Evolutionary conservation across 345 rosid species (phyloP), one percentile per base, ranked within the genome.

Genomic region (Linum trigynum): DNA sequence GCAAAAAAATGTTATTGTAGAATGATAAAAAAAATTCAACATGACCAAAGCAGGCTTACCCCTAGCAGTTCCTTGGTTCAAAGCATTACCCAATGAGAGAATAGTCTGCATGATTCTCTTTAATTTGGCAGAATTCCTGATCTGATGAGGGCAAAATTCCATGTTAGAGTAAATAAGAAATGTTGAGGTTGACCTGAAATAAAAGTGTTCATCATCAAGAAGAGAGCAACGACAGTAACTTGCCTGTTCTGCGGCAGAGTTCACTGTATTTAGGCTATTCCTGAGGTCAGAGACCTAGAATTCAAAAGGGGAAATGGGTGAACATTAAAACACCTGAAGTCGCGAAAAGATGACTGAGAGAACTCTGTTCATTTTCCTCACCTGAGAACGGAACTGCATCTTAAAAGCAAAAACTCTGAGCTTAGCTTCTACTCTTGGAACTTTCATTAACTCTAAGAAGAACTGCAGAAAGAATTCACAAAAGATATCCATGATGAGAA

Each of bases 61-160:
- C 80, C 97, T 85, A 57, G 97, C 94, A 50, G 98, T 92, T 69
- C 98, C 98, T 71, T 89, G 97, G 73, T 89, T 92, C 74, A 92
- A 76, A 61, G 98, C 98, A 80, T 92, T 92, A 71, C 98, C 98
- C 39, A 92, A 79, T 2, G 89, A 80, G 65, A 92, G 89, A 79
- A 92, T 80, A 41, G 97, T 92, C 83, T 92, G 97, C 98, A 92
- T 92, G 66, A 92, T 80, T 75, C 87, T 89, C 80, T 86, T 87
- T 72, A 92, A 77, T 77, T 89, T 89, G 37, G 69, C 81, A 65
- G 91, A 85, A 67, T 73, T 76, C 77, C 78, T 83, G 66, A 87
- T 78, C 90, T 87, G 86, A 71, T 69, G 71, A 66, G 65, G 67
- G 62, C 10, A 67, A 23, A 38, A 63, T 45, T 64, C 45, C 58